Evolutionary conservation across 2,329 filamentous ascomycete species (phyloP), one percentile per base, ranked within the genome.

Genomic region (Cladophialophora exuberans): DNA sequence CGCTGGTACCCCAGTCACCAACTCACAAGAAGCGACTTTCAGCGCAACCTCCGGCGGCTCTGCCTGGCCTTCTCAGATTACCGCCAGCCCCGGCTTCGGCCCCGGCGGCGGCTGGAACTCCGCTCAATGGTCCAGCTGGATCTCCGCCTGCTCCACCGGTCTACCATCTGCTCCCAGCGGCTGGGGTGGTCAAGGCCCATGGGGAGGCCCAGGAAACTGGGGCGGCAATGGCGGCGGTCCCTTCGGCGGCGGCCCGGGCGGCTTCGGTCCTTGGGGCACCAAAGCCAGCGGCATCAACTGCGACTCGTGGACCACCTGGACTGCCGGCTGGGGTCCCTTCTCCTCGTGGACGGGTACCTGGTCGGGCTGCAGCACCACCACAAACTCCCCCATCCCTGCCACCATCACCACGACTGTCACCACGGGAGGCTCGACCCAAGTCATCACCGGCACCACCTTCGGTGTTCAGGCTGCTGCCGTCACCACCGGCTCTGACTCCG

Each of bases 381-480:
- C 63, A 33, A 57, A 51, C 39, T 41, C 57, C 30, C 63, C 63
- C 30, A 3, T 54, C 20, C 61, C 61, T 33, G 63, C 63, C 9
- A 65, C 63, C 45, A 48, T 65, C 50, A 65, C 63, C 38, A 65
- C 63, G 15, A 60, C 62, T 15, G 56, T 56, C 42, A 59, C 51
- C 9, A 57, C 56, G 15, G 53, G 38, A 33, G 61, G 61, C 44
- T 46, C 44, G 23, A 61, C 61, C 26, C 57, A 62, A 38, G 60
- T 64, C 48, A 46, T 65, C 44, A 65, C 63, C n/a, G 63, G 63
- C 44, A 65, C 63, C n/a, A 65, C 62, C 13, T 65, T 65, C 17
- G 62, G 63, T 55, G 59, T 64, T 35, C 63, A 65, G 36, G 63
- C 62, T 47, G 53, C 59, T 18, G 47, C 57, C 38, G 50, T 51